phyloP scores from a whole-genome alignment of 192 early-diverging fungal species.

The Backusella tarrabulga region DNA sequence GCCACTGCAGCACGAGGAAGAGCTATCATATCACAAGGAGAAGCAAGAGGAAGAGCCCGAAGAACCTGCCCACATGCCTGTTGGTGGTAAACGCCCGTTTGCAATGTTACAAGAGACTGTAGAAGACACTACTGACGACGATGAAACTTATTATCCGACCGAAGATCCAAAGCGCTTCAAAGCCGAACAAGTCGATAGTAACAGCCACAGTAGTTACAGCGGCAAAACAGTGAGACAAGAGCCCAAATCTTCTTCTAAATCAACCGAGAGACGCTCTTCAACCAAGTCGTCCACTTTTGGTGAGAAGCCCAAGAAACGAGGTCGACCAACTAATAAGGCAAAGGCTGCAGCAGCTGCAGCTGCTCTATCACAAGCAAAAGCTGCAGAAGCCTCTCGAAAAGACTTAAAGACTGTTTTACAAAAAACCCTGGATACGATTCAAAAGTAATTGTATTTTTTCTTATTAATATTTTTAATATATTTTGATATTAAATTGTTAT shows the following conservation, averaged over 20 bases:
- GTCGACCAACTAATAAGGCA: conserved; percentile 32
- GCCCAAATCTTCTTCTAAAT: not conserved
- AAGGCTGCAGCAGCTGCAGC: conserved; percentile 23
- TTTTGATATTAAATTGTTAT: not conserved
- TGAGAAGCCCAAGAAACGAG: conserved; percentile 27
- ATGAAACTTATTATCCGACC: conserved; percentile 3
- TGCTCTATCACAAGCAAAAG: not conserved
- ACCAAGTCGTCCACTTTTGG: not conserved
- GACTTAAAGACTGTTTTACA: conserved; percentile 60
- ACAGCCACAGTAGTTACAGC: not conserved
- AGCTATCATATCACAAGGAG: conserved; percentile 10
- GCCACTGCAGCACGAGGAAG: not conserved
- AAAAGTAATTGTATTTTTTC: conserved; percentile 43
- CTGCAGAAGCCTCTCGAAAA: conserved; percentile 36
- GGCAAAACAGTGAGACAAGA: not conserved
- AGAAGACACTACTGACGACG: not conserved
- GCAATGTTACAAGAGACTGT: not conserved
- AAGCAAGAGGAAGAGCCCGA: conserved; percentile 37
- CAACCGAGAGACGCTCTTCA: conserved; percentile 21
- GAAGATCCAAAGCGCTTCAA: not conserved
- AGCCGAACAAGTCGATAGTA: not conserved
- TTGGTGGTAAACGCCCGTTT: conserved; percentile 11
- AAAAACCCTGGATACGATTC: conserved; percentile 63
- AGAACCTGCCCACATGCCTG: not conserved
- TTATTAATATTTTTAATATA: not conserved